Conservation (phyloP, 257 asterid species). For the Ocimum tenuiflorum region DNA sequence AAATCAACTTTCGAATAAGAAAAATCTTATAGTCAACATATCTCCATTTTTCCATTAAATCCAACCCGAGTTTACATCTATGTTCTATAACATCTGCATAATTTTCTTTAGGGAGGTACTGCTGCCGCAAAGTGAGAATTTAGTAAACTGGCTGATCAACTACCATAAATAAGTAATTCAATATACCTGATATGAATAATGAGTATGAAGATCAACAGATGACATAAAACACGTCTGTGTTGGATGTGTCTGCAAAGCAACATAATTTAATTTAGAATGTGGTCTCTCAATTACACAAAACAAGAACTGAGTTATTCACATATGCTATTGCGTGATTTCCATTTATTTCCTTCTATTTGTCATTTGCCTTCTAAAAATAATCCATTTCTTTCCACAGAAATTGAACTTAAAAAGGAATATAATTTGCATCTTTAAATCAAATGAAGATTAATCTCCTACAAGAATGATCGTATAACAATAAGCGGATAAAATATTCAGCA, state of each 20-base stretch:
- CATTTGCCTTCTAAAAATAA: not conserved
- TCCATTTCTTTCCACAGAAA: not conserved
- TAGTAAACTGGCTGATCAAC: not conserved
- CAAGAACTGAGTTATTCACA: slow-evolving; percentile 1
- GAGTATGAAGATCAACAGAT: slow-evolving; percentile 96
- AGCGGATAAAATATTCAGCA: not conserved
- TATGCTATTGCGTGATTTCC: not conserved
- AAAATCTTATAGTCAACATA: not conserved
- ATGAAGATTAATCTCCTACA: not conserved
- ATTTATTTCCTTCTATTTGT: slow-evolving; percentile 3
- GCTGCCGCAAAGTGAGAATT: not conserved
- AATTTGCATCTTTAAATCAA: not conserved
- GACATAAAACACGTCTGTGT: slow-evolving; percentile 98
- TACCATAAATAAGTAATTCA: not conserved
- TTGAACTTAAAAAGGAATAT: not conserved
- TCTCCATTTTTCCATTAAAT: not conserved
- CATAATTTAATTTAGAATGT: slow-evolving; percentile 7
- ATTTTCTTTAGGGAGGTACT: no score
- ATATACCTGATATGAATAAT: slow-evolving; percentile 93
- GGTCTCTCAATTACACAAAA: not conserved
- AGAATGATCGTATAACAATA: not conserved
- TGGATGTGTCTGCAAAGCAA: slow-evolving; percentile 92
- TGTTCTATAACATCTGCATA: no score
- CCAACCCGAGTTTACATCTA: not conserved
- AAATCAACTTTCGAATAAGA: not conserved